phyloP scores from a whole-genome alignment of 73 alveolate species.

The Paramecium tetraurelia region DNA sequence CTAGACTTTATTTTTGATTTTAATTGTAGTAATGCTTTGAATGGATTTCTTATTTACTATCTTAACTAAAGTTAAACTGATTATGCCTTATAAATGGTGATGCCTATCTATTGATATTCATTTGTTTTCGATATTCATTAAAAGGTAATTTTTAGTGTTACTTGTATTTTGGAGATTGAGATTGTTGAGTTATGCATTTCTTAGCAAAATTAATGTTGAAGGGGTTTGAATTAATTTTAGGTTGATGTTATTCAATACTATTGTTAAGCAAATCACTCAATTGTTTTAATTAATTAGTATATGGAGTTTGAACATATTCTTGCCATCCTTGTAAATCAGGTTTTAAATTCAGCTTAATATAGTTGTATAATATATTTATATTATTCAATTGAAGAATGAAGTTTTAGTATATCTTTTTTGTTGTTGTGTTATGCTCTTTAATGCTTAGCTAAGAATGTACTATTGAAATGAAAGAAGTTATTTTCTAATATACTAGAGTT shows the following conservation, averaged over 20 bases:
- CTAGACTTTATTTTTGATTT: background rate
- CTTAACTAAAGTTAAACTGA: background rate
- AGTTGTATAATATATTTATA: background rate
- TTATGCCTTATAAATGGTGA: background rate
- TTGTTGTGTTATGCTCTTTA: background rate
- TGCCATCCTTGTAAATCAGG: background rate
- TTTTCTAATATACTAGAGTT: background rate
- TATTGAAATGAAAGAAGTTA: background rate
- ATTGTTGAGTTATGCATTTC: background rate
- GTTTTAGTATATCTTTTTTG: background rate
- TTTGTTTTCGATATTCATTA: background rate
- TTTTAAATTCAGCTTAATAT: background rate
- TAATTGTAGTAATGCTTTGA: background rate
- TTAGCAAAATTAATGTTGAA: background rate
- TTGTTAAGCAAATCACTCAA: background rate
- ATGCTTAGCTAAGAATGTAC: background rate
- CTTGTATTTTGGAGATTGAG: background rate
- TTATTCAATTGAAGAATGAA: background rate
- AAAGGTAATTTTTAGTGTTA: background rate
- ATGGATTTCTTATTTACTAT: background rate
- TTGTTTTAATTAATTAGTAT: background rate
- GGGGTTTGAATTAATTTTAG: background rate
- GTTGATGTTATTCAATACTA: background rate
- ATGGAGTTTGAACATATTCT: background rate
- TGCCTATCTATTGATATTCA: background rate